Evolutionary conservation across 192 early-diverging fungal species (phyloP), one percentile per base, ranked within the genome.

Genomic region (Backusella circina): DNA sequence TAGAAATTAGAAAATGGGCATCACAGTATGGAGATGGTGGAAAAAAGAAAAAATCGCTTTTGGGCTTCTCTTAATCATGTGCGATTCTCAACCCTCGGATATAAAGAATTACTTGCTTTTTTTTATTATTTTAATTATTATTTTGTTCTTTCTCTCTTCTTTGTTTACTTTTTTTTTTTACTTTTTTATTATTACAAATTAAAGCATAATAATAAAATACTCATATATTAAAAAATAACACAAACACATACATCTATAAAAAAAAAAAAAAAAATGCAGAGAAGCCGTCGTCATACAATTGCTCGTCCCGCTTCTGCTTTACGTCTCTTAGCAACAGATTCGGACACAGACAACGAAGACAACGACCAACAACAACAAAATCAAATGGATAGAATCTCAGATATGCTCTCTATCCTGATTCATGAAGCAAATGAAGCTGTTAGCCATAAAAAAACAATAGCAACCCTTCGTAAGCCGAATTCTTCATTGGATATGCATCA

Each of bases 1-100:
- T 92, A 21, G 95, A 96, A 85, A 84, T 98, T 72, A 81, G 93
- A 61, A 96, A 98, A 81, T 98, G 95, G 95, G 93, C 96, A 84
- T 88, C 85, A 54, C 72, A 87, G 75, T 98, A 93, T 79, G 97
- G 97, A 31, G 95, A 96, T 80, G 93, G 89, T 28, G 32, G 75
- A 41, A 65, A 66, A 72, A 76, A 76, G 64, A 80, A 73, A 37
- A 61, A 75, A 72, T 8, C 67, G 26, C 18, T 23, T 50, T n/a
- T 73, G 37, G 71, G 66, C 32, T 68, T 76, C 54, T 57, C 47
- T 37, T 64, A 71, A 47, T 70, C 68, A 77, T 65, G 70, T 77
- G 70, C 36, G 38, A 76, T 61, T 70, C 67, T 54, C 65, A 54
- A 69, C 30, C 31, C 33, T 32, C 51, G 18, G 41, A 41, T 36